These are phyloP conservation scores for Medicago ruthenica DNA, from an alignment of 306 rosid species.

Conservation along the genomic window DNA sequence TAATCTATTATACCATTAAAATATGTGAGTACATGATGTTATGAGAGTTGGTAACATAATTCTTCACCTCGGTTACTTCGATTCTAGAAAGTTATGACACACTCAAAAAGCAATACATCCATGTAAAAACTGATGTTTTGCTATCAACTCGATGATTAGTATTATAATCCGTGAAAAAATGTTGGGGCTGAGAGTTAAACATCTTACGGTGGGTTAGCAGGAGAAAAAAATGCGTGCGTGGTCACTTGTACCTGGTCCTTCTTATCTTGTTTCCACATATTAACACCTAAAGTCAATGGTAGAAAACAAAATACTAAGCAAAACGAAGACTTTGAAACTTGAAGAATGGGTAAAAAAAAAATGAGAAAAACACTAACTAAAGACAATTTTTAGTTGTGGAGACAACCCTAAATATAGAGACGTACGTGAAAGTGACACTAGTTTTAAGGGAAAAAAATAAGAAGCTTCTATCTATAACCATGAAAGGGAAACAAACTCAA, in stretches of 20 bases:
- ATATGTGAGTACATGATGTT: too few relatives aligned
- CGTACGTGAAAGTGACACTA: constrained; percentile 32
- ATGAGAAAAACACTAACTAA: constrained; percentile 31
- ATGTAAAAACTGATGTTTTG: too few relatives aligned
- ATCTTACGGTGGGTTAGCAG: too few relatives aligned
- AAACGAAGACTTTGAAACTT: constrained; percentile 40
- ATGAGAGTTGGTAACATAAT: too few relatives aligned
- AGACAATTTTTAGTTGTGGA: constrained; percentile 21
- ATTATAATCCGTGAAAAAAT: too few relatives aligned
- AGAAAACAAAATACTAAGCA: constrained; percentile 11
- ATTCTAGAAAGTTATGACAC: too few relatives aligned
- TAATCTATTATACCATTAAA: too few relatives aligned
- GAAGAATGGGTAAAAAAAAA: constrained; percentile 28
- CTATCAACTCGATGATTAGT: too few relatives aligned
- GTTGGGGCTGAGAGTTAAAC: too few relatives aligned
- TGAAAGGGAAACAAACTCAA: constrained; percentile 12
- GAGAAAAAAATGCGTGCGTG: not conserved
- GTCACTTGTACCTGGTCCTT: not conserved
- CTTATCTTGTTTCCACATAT: not conserved
- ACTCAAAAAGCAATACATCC: too few relatives aligned
- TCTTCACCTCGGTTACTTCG: too few relatives aligned
- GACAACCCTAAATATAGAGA: constrained; percentile 6
- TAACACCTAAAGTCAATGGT: constrained; percentile 17
- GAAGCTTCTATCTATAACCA: constrained; percentile 12
- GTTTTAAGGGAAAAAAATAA: not conserved